Evolutionary conservation across 1,284 basidiomycete genomes (phyloP).

Genomic region (Gomphus bonarii): DNA sequence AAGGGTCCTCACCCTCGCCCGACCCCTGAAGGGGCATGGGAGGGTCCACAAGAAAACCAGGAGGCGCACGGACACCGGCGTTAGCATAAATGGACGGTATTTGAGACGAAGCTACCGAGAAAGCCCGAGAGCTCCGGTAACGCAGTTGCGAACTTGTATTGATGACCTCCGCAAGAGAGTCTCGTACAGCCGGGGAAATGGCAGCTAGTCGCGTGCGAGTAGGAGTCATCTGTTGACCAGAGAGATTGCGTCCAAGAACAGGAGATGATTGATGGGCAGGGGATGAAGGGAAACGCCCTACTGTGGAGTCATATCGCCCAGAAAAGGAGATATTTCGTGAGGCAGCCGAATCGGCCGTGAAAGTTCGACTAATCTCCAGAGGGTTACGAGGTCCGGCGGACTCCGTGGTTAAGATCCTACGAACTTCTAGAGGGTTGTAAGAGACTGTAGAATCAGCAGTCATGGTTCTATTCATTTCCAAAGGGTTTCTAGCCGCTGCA

Average conservation of each 20-base stretch:
- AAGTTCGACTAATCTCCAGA: constrained; percentile 16
- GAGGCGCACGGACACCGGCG: constrained; percentile 62
- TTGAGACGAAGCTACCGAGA: constrained; percentile 31
- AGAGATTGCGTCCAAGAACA: neutral
- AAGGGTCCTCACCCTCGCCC: constrained; percentile 11
- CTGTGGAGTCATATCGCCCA: neutral
- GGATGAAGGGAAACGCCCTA: neutral
- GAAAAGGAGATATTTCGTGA: neutral
- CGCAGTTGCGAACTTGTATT: neutral
- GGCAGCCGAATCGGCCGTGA: constrained; percentile 13
- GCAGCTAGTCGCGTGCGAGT: constrained; percentile 1
- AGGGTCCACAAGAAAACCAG: constrained; percentile 52
- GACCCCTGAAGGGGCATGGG: neutral
- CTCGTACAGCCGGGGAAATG: constrained; percentile 5
- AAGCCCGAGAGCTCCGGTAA: constrained; percentile 10
- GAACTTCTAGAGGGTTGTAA: neutral
- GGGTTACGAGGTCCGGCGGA: constrained; percentile 12
- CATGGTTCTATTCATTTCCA: constrained; percentile 17
- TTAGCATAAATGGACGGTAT: constrained; percentile 74
- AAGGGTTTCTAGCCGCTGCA: constrained; percentile 11
- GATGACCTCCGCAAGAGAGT: neutral
- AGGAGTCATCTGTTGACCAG: neutral
- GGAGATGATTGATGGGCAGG: constrained; percentile 1
- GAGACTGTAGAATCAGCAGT: constrained; percentile 19
- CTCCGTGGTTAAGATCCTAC: constrained; percentile 22